Evolutionary conservation across 129 eudicot genomes (phyloP).

Genomic region (Arctium lappa): DNA sequence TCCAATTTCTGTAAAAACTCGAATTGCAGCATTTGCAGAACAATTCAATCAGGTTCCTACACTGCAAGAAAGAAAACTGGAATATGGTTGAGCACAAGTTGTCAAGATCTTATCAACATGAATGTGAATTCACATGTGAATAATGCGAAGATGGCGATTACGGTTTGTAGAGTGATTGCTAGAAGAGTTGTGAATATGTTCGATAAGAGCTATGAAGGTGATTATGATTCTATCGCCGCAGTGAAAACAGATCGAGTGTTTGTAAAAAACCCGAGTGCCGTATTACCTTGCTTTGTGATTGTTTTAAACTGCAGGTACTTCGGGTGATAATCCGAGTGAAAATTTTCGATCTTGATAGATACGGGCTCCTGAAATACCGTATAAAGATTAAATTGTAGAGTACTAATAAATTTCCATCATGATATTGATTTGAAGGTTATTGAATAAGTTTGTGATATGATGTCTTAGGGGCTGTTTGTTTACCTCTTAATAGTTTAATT

Average conservation of each 20-base stretch:
- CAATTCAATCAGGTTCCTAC: slow-evolving; percentile 24
- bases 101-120: slow-evolving; percentile 26
- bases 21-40: too few relatives aligned
- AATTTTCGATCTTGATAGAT: neutral
- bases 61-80: slow-evolving; percentile 28
- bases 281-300: slow-evolving; percentile 51
- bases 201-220: slow-evolving; percentile 27
- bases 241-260: slow-evolving; percentile 31
- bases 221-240: slow-evolving; percentile 37
- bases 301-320: slow-evolving; percentile 26
- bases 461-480: too few relatives aligned
- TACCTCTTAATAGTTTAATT: too few relatives aligned
- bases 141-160: slow-evolving; percentile 36
- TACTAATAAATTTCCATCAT: neutral
- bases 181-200: slow-evolving; percentile 31
- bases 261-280: slow-evolving; percentile 41
- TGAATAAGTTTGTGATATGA: neutral
- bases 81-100: slow-evolving; percentile 33
- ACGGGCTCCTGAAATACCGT: neutral
- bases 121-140: slow-evolving; percentile 13
- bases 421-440: neutral
- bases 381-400: neutral
- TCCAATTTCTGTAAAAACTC: too few relatives aligned
- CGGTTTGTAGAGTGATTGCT: slow-evolving; percentile 43
- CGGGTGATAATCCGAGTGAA: neutral